Evolutionary conservation across 2,329 filamentous ascomycete species (phyloP).

Genomic region (Alternaria rosae): DNA sequence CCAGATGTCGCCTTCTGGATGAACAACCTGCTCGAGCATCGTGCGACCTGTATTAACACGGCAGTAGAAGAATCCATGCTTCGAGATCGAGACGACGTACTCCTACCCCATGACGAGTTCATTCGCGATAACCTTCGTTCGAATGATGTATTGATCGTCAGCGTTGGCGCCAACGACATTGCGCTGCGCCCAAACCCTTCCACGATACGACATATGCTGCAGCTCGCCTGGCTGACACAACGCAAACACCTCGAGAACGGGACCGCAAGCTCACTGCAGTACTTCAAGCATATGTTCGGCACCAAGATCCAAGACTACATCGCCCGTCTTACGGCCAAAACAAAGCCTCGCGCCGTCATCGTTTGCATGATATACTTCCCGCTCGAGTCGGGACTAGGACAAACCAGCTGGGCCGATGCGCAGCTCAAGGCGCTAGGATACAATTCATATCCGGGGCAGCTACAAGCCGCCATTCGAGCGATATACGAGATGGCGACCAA

Average conservation of each 20-base stretch:
- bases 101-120: constrained; percentile 46
- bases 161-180: constrained; percentile 49
- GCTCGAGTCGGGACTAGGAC: constrained; percentile 35
- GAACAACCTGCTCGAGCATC: constrained; percentile 40
- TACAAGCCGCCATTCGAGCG: constrained; percentile 45
- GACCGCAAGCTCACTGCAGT: constrained; percentile 33
- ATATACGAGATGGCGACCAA: constrained; percentile 43
- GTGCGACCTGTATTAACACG: constrained; percentile 47
- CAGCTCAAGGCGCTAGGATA: constrained; percentile 44
- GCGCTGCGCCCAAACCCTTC: constrained; percentile 36
- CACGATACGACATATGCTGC: constrained; percentile 44
- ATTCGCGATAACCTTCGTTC: constrained; percentile 43
- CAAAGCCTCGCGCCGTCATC: constrained; percentile 44
- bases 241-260: constrained; percentile 32
- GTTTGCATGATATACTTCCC: constrained; percentile 52
- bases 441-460: constrained; percentile 33
- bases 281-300: constrained; percentile 46
- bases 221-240: constrained; percentile 41
- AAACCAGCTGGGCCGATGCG: constrained; percentile 45
- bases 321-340: constrained; percentile 29
- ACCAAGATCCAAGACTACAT: constrained; percentile 39
- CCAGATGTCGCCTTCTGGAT: constrained; percentile 50
- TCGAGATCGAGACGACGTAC: constrained; percentile 34
- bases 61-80: constrained; percentile 48
- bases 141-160: constrained; percentile 46